These are phyloP conservation scores for Rosa chinensis DNA, from an alignment of 306 rosid species.

Conservation along the genomic window DNA sequence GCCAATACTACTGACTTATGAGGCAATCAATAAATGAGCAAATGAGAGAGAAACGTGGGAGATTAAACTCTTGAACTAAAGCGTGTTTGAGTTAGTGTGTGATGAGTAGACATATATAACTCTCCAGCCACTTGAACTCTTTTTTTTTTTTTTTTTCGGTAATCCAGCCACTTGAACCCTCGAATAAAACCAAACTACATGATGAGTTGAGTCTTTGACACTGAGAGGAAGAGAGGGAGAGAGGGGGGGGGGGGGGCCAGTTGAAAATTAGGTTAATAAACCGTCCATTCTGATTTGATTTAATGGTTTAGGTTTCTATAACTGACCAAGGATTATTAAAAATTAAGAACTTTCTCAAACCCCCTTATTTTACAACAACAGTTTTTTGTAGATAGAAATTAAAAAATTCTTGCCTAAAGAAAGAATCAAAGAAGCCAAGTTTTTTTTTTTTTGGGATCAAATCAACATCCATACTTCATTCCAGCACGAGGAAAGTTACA, in stretches of 20 bases:
- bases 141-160: too few species aligned
- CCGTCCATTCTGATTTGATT: constrained; percentile 3
- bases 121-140: neutral
- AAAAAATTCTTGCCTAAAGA: neutral
- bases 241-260: constrained; percentile 5
- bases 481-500: too few species aligned
- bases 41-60: constrained; percentile 29
- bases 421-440: neutral
- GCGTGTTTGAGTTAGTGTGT: constrained; percentile 43
- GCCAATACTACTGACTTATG: constrained; percentile 7
- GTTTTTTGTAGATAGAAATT: too few species aligned
- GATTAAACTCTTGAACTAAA: constrained; percentile 29
- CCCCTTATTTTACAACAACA: neutral
- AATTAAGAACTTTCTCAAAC: neutral
- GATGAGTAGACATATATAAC: constrained; percentile 40
- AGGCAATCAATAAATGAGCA: constrained; percentile 24
- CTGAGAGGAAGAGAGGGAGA: constrained; percentile 2
- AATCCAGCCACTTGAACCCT: neutral
- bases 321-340: neutral
- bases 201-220: constrained; percentile 2
- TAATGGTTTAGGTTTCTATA: neutral
- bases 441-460: neutral
- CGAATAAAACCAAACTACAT: constrained; percentile 8
- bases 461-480: too few species aligned
- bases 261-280: neutral